Percentiles rank a stretch among this genome's conserved stretches.
phyloP scores from a whole-genome alignment of 2,329 filamentous ascomycete species.

The Calcarisporium arbuscula region DNA sequence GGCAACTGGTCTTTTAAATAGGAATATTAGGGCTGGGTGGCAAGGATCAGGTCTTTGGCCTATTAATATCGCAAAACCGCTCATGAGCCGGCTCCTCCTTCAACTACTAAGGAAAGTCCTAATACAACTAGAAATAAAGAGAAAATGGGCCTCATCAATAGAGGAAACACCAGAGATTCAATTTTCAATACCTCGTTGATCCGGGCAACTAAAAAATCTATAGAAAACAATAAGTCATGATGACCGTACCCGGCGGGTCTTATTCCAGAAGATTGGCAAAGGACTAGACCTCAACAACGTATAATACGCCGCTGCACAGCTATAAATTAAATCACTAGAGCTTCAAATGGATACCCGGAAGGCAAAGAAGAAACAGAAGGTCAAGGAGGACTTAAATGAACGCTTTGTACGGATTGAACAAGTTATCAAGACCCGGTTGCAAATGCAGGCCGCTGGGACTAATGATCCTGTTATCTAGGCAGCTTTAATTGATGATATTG shows the following conservation, averaged over 20 bases:
- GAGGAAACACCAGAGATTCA: too few relatives aligned
- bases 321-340: neutral
- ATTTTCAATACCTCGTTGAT: neutral
- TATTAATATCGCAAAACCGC: constrained; percentile 1
- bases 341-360: neutral
- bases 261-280: constrained; percentile 1
- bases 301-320: neutral
- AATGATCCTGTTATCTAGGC: too few relatives aligned
- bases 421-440: constrained; percentile 3
- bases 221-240: neutral
- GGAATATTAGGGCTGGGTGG: constrained; percentile 1
- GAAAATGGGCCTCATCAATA: neutral
- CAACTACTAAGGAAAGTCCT: neutral
- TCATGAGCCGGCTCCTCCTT: neutral
- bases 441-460: too few relatives aligned
- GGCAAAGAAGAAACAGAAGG: constrained; percentile 1
- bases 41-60: constrained; percentile 1
- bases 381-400: constrained; percentile 2
- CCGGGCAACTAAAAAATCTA: neutral
- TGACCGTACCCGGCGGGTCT: neutral
- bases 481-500: too few relatives aligned
- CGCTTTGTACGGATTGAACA: constrained; percentile 1
- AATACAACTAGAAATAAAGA: neutral
- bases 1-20: neutral
- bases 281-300: neutral